These are phyloP conservation scores for Linnemannia exigua DNA, from an alignment of 192 early-diverging fungal genomes.

Conservation along the genomic window DNA sequence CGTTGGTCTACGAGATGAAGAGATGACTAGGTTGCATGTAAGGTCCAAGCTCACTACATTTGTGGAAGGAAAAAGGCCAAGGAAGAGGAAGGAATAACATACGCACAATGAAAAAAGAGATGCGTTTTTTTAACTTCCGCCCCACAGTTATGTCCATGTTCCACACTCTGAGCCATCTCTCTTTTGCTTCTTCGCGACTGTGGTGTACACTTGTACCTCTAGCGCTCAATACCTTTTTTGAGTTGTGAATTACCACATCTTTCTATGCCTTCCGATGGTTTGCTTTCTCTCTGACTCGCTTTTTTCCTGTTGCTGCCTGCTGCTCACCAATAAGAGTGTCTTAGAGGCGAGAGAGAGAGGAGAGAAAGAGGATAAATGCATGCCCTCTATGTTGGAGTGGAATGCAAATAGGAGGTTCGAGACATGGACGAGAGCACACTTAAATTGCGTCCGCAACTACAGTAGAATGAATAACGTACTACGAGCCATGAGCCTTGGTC, in stretches of 20 bases:
- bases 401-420: too few relatives aligned
- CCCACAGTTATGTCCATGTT: background rate
- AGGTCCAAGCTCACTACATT: background rate
- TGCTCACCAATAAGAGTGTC: too few relatives aligned
- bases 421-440: too few relatives aligned
- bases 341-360: too few relatives aligned
- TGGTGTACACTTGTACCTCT: background rate
- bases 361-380: too few relatives aligned
- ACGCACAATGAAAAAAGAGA: background rate
- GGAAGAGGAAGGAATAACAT: background rate
- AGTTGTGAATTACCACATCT: too few relatives aligned
- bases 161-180: background rate
- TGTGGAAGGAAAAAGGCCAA: background rate
- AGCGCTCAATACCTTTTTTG: background rate
- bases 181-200: background rate
- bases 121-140: background rate
- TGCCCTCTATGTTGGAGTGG: too few relatives aligned
- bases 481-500: background rate
- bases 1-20: background rate
- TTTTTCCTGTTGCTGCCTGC: too few relatives aligned
- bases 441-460: too few relatives aligned
- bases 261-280: too few relatives aligned
- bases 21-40: background rate
- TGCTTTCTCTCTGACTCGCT: too few relatives aligned
- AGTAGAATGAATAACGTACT: too few relatives aligned